Percentiles rank a stretch among this genome's conserved stretches.
Evolutionary conservation across 1,284 basidiomycete species (phyloP).

Genomic region (Malassezia caprae): DNA sequence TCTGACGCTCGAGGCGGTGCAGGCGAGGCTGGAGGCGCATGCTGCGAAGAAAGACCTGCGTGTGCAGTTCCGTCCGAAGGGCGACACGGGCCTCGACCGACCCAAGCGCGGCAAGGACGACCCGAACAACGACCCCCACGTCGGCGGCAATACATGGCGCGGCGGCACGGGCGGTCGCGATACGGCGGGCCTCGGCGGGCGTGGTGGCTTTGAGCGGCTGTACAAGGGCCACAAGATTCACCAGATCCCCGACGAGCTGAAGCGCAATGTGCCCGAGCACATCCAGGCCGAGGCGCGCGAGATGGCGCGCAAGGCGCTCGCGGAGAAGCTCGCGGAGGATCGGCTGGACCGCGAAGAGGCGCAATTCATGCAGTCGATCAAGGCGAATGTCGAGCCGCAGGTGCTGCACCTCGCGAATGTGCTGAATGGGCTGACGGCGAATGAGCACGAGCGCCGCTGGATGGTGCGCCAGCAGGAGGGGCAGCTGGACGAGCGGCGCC

Average conservation of each 20-base stretch:
- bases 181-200: constrained; percentile 48
- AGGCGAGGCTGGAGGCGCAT: constrained; percentile 21
- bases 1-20: constrained; percentile 32
- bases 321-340: constrained; percentile 41
- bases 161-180: constrained; percentile 49
- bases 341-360: constrained; percentile 46
- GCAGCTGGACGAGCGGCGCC: constrained; percentile 47
- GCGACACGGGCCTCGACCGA: constrained; percentile 30
- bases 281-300: constrained; percentile 46
- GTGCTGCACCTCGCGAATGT: constrained; percentile 38
- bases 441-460: constrained; percentile 48
- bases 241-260: constrained; percentile 44
- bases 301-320: constrained; percentile 48
- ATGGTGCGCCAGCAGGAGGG: constrained; percentile 48
- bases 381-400: constrained; percentile 35
- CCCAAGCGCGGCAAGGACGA: constrained; percentile 48
- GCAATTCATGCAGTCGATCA: constrained; percentile 37
- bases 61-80: constrained; percentile 26
- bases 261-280: constrained; percentile 46
- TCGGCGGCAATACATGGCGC: constrained; percentile 49
- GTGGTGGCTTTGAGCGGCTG: constrained; percentile 40
- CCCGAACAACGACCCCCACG: constrained; percentile 41
- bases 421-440: constrained; percentile 46
- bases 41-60: constrained; percentile 17
- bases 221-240: constrained; percentile 46